Base-by-base conservation (phyloP, 2,329 filamentous ascomycete species). In the Beauveria pseudobassiana region DNA sequence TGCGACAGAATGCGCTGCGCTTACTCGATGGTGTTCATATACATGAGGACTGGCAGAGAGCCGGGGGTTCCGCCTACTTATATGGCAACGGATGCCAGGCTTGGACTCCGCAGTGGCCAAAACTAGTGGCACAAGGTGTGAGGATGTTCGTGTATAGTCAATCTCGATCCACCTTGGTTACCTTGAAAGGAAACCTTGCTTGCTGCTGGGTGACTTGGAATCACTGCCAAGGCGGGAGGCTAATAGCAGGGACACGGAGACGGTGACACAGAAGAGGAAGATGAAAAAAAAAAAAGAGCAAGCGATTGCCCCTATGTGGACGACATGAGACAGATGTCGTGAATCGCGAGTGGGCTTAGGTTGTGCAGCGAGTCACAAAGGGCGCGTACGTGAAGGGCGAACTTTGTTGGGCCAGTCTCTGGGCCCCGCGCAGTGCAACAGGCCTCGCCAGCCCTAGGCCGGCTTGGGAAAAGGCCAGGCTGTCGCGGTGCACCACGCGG, bases 1-100 rank as follows among this genome's bases (percentile, higher is more conserved):
- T 16, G 48, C 26, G 48, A 53, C 48, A 53, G 40, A 45, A 20
- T 55, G 50, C 10, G 28, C 59, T 55, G 50, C 22, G 28, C 59
- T 55, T 50, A 61, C 59, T 61, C 59, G 26, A 61, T n/a, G 18
- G 50, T 61, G 34, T 48, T 55, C 51, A 61, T 61, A 54, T 55
- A 54, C 38, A 42, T 42, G 28, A 28, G 14, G 22, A 26, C 24
- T 24, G 45, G 30, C 8, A 28, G 3, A 42, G 28, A 46, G 20
- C 26, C 40, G 22, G 10, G 46, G 30, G 12, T 40, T 24, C 43
- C 54, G 42, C 20, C 59, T 61, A 18, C 28, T 18, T 9, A 8
- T 16, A 50, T 20, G n/a, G 12, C 9, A 38, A 38, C 18, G n/a
- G 6, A 28, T 46, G 20, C 5, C 28, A 46, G 20, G n/a, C n/a